Percentiles rank a stretch among this genome's conserved stretches.
phyloP scores from a whole-genome alignment of 2,329 filamentous ascomycete genomes.

The Sporothrix globosa region DNA sequence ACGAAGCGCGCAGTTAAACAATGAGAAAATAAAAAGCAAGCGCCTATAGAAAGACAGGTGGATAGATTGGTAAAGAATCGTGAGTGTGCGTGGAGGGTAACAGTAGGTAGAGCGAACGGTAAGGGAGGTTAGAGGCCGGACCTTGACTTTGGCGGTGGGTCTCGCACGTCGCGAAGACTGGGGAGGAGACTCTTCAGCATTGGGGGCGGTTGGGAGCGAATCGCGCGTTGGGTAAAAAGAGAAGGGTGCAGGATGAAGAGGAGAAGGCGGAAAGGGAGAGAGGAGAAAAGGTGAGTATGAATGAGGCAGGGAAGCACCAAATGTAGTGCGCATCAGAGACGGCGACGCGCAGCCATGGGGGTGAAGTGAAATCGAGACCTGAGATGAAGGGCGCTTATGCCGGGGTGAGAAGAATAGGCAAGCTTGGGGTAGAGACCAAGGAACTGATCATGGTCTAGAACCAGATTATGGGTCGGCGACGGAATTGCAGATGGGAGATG shows the following conservation, averaged over 20 bases:
- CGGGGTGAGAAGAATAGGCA: conserved; percentile 2
- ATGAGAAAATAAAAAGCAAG: not conserved
- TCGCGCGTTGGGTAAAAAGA: conserved; percentile 1
- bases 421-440: not conserved
- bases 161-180: conserved; percentile 40
- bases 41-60: not conserved
- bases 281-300: conserved; percentile 1
- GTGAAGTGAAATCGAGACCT: not conserved
- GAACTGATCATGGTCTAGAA: conserved; percentile 24
- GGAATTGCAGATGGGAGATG: conserved; percentile 1
- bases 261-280: not conserved
- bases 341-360: conserved; percentile 19
- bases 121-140: conserved; percentile 33
- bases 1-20: not conserved
- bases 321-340: conserved; percentile 23
- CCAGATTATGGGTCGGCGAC: conserved; percentile 8
- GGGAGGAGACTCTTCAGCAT: conserved; percentile 41
- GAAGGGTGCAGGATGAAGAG: not conserved
- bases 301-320: not conserved
- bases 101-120: not conserved
- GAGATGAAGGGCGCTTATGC: conserved; percentile 19
- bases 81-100: conserved; percentile 9
- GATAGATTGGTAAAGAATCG: not conserved
- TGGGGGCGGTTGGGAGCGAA: conserved; percentile 19
- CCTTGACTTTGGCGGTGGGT: conserved; percentile 41